Evolutionary conservation across 148 eudicot genomes (phyloP).

Genomic region (Limonium bicolor): DNA sequence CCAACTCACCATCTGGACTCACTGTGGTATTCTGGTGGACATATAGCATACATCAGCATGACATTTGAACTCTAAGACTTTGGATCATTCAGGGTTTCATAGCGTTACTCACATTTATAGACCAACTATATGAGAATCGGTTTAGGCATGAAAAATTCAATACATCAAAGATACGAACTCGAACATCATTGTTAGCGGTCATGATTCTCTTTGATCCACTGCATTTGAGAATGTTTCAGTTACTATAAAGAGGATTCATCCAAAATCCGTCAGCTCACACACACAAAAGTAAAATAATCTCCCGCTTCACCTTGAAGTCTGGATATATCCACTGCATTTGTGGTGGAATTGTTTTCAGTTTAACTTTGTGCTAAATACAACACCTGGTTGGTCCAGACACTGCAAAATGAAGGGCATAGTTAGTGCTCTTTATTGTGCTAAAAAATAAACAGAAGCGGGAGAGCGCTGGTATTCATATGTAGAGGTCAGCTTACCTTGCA

Average conservation of each 20-base stretch:
- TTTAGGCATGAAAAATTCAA: constrained; percentile 2
- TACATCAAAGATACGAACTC: constrained; percentile 18
- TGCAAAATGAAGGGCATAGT: no score
- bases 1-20: constrained; percentile 62
- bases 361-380: constrained; percentile 56
- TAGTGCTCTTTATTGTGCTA: no score
- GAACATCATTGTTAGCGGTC: constrained; percentile 16
- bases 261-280: background rate
- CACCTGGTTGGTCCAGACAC: constrained; percentile 67
- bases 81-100: background rate
- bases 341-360: constrained; percentile 76
- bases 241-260: background rate
- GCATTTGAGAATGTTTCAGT: background rate
- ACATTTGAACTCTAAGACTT: background rate
- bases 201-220: constrained; percentile 12
- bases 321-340: constrained; percentile 74
- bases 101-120: background rate
- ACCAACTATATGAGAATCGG: background rate
- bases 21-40: constrained; percentile 56
- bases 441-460: no score
- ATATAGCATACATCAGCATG: background rate
- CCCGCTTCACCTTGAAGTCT: constrained; percentile 54
- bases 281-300: background rate
- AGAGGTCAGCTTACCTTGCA: constrained; percentile 50
- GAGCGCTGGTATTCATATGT: no score